These are phyloP conservation scores for Penicillium sp. DNA, from an alignment of 2,329 filamentous ascomycete genomes.

Conservation along the genomic window DNA sequence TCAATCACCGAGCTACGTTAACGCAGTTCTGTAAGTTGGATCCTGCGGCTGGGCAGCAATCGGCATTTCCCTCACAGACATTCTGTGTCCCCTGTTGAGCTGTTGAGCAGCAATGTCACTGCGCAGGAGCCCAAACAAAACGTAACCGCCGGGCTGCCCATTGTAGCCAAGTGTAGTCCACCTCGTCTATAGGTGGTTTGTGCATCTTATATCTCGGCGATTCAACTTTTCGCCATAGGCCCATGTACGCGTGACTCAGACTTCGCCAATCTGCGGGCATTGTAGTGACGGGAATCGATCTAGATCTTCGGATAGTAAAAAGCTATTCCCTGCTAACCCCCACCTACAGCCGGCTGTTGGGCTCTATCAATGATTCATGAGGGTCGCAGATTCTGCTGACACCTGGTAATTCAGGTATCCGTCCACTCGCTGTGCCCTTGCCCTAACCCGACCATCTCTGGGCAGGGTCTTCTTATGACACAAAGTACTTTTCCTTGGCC, in stretches of 20 bases:
- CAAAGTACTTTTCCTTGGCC: too few relatives aligned
- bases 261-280: not conserved
- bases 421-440: too few relatives aligned
- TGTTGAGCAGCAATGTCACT: not conserved
- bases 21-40: conserved; percentile 1
- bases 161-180: not conserved
- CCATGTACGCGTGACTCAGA: not conserved
- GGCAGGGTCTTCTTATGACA: too few relatives aligned
- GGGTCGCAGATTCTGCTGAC: too few relatives aligned
- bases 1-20: not conserved
- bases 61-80: not conserved
- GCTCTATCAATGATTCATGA: too few relatives aligned
- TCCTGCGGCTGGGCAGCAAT: not conserved
- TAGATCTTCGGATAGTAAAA: not conserved
- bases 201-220: not conserved
- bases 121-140: not conserved
- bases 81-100: not conserved
- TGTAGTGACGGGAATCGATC: not conserved
- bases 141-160: not conserved
- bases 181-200: not conserved
- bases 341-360: too few relatives aligned
- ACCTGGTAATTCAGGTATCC: too few relatives aligned
- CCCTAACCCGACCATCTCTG: too few relatives aligned
- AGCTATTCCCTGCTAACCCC: not conserved
- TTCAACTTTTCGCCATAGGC: not conserved